phyloP scores from a whole-genome alignment of 805 yeast species.

The Candida montana region DNA sequence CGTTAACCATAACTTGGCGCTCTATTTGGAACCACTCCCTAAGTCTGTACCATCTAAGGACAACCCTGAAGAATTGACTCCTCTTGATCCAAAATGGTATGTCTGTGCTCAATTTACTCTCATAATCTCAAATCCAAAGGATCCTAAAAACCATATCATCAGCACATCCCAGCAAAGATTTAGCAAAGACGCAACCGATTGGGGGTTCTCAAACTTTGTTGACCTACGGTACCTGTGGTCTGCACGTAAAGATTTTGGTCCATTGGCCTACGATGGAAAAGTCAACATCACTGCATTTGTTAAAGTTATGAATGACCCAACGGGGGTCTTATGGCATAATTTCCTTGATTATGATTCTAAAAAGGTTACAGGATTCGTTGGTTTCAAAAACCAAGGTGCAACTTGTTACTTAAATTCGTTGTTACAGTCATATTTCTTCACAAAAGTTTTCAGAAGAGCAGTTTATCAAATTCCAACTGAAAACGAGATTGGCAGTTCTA shows the following conservation, averaged over 20 bases:
- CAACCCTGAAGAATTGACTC: constrained; percentile 26
- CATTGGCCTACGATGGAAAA: constrained; percentile 42
- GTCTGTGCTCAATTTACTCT: constrained; percentile 90
- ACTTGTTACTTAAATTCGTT: constrained; percentile 94
- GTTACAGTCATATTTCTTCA: constrained; percentile 84
- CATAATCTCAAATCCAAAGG: constrained; percentile 75
- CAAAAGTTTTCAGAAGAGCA: constrained; percentile 72
- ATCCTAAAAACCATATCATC: constrained; percentile 53
- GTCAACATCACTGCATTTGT: constrained; percentile 74
- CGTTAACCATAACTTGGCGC: constrained; percentile 52
- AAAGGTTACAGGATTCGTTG: constrained; percentile 83
- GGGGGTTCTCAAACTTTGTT: constrained; percentile 88
- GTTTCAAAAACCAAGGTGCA: constrained; percentile 95
- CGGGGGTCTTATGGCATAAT: constrained; percentile 93
- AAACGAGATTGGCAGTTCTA: constrained; percentile 42
- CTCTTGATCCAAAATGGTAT: constrained; percentile 58
- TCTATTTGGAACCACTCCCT: constrained; percentile 69
- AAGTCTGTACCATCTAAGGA: constrained; percentile 6
- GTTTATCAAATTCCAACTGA: constrained; percentile 89
- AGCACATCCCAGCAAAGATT: constrained; percentile 77
- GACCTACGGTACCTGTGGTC: constrained; percentile 39
- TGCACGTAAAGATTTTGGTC: constrained; percentile 28
- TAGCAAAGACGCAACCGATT: constrained; percentile 70
- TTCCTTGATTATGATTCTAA: constrained; percentile 82
- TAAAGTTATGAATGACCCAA: constrained; percentile 75